Evolutionary conservation across 306 rosid species (phyloP), one percentile per base, ranked within the genome.

Genomic region (Cucurbita maxima): DNA sequence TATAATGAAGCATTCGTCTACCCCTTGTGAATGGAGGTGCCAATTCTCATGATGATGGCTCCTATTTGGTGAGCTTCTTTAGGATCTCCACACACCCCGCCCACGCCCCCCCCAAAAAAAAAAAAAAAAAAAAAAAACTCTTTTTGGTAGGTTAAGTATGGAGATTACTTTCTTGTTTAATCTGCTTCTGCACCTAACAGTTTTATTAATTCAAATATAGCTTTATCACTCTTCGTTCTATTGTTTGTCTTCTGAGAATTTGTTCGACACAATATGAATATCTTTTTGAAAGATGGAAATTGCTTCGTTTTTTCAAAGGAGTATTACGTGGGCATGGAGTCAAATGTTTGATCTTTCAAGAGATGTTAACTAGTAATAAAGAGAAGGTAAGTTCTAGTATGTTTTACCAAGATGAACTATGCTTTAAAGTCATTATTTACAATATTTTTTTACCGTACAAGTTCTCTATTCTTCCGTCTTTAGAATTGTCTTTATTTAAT

Each of bases 31-130:
- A 68, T 41, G 58, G 22, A 69, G 43, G 0, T 48, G 14, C 57
- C 58, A 69, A 34, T 50, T 51, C 59, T 50, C 44, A n/a, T 51
- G 74, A 30, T 70, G 25, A 30, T 70, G 25, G 15, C 59, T 70
- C 73, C 45, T 70, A 48, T 70, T 50, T 50, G 58, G 58, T 70
- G 74, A 70, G 74, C 74, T 70, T 70, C 58, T 50, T 70, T 70
- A 15, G 30, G 4, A 63, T 4, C 2, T 43, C 13, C 58, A 5
- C 73, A 20, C 8, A n/a, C n/a, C n/a, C n/a, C n/a, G n/a, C n/a
- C n/a, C n/a, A n/a, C n/a, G n/a, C n/a, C n/a, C n/a, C 10, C 3
- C 5, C 50, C 25, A 30, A 5, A 19, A 8, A 55, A 18, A 55
- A 19, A 9, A 20, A 56, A 10, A 5, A 58, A 5, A 5, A 8